Evolutionary conservation across 441 rosid genomes (phyloP).

Genomic region (Metrosideros polymorpha): DNA sequence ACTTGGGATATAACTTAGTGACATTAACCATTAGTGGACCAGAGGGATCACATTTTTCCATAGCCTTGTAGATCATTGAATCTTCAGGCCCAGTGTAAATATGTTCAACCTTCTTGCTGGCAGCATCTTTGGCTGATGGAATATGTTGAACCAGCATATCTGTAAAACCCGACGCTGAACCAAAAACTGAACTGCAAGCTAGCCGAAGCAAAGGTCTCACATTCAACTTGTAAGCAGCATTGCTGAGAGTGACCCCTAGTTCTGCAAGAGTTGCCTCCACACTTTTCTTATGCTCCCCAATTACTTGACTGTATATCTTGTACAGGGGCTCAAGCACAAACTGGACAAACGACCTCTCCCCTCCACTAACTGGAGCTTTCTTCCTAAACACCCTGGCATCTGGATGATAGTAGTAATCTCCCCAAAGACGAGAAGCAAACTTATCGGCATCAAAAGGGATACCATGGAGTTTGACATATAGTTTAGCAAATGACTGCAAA

Average conservation of each 20-base stretch:
- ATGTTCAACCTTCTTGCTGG: slow-evolving; percentile 76
- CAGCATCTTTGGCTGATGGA: slow-evolving; percentile 92
- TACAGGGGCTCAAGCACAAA: slow-evolving; percentile 96
- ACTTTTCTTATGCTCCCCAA: slow-evolving; percentile 97
- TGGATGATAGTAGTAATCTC: slow-evolving; percentile 77
- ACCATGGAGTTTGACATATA: slow-evolving; percentile 88
- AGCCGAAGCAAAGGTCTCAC: slow-evolving; percentile 88
- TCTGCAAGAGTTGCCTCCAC: slow-evolving; percentile 94
- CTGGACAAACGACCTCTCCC: slow-evolving; percentile 89
- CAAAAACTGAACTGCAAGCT: slow-evolving; percentile 89
- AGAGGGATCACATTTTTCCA: slow-evolving; percentile 77
- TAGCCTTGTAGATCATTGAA: slow-evolving; percentile 59
- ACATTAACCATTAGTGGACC: slow-evolving; percentile 97
- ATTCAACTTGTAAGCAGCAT: slow-evolving; percentile 81
- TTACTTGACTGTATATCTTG: slow-evolving; percentile 94
- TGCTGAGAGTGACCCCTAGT: slow-evolving; percentile 86
- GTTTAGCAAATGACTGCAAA: slow-evolving; percentile 88
- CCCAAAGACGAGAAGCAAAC: slow-evolving; percentile 93
- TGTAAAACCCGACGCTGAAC: slow-evolving; percentile 89
- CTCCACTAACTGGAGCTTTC: slow-evolving; percentile 72
- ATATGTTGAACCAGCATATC: slow-evolving; percentile 93
- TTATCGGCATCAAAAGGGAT: slow-evolving; percentile 81
- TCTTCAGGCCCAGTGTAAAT: slow-evolving; percentile 73
- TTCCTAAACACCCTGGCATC: slow-evolving; percentile 66
- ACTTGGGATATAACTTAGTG: slow-evolving; percentile 90